Evolutionary conservation across 148 eudicot genomes (phyloP).

Genomic region (Dysphania ambrosioides): DNA sequence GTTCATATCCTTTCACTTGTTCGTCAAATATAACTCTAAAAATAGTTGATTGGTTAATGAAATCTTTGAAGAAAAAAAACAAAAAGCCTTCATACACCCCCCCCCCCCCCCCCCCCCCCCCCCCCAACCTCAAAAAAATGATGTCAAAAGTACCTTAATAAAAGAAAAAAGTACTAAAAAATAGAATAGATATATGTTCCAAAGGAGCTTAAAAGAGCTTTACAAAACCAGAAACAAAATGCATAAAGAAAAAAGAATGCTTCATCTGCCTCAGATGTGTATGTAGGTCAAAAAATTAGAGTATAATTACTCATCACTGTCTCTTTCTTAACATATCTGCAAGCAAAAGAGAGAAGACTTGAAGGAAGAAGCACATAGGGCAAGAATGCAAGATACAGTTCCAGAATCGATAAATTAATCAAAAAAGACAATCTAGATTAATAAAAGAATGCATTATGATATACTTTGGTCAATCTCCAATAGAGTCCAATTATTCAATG

Average conservation of each 20-base stretch:
- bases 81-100: not conserved
- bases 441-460: not conserved
- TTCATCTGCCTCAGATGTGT: conserved; percentile 83
- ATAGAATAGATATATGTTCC: not conserved
- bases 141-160: too few species aligned
- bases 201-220: not conserved
- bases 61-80: too few species aligned
- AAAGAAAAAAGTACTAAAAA: not conserved
- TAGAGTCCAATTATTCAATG: not conserved
- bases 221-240: not conserved
- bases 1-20: too few species aligned
- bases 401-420: too few species aligned
- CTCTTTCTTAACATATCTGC: conserved; percentile 72
- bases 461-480: not conserved
- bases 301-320: conserved; percentile 86
- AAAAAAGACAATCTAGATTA: not conserved
- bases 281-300: conserved; percentile 87
- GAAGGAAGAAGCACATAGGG: too few species aligned
- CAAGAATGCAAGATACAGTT: too few species aligned
- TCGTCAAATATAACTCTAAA: too few species aligned
- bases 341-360: conserved; percentile 5
- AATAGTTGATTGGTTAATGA: too few species aligned
- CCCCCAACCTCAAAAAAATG: not conserved
- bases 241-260: too few species aligned
- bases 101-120: not conserved